Evolutionary conservation across 2,329 filamentous ascomycete species (phyloP), one percentile per base, ranked within the genome.

Genomic region (Annulohypoxylon truncatum): DNA sequence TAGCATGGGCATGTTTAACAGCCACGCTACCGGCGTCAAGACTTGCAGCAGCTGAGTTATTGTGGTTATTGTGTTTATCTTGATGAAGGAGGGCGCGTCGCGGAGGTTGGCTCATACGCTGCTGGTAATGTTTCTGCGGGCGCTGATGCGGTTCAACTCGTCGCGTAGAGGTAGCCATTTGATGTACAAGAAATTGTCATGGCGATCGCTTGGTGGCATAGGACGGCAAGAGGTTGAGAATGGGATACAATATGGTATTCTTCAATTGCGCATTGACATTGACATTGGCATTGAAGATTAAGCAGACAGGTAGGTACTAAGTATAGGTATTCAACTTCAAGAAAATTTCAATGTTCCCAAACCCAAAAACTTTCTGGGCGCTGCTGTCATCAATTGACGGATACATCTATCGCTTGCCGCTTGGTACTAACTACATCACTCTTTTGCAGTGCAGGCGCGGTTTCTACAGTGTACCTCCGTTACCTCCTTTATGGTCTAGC

Each of bases 121-220:
- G 44, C 47, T 68, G 60, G 24, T 64, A 66, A 47, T 71, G 64
- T 38, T 68, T 67, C 8, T 67, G 71, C 20, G 61, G 51, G 56
- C 64, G 72, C 66, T 71, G 71, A 42, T 70, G 66, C 66, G 66
- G 67, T 68, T 76, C 72, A 72, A 71, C 56, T 71, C 71, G 70
- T 74, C 74, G 72, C 66, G 71, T 69, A 66, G 69, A 72, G 54
- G 71, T 71, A 54, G 72, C 74, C 73, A 76, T 52, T 62, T 15
- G 42, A 40, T 18, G 46, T 57, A 50, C 31, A 44, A 31, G 26
- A 33, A 47, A 61, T 64, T 59, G 48, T 24, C 59, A 68, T 59
- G 53, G 54, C 61, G 62, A 61, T 64, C 59, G 31, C 38, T 58
- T 58, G 52, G 63, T 63, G 26, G 54, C 35, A 60, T 55, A 59